A percentile compares a stretch with the other conserved stretches of the same genome.
Evolutionary conservation across 1,284 basidiomycete genomes (phyloP).

Genomic region (Laetiporus sulphureus): DNA sequence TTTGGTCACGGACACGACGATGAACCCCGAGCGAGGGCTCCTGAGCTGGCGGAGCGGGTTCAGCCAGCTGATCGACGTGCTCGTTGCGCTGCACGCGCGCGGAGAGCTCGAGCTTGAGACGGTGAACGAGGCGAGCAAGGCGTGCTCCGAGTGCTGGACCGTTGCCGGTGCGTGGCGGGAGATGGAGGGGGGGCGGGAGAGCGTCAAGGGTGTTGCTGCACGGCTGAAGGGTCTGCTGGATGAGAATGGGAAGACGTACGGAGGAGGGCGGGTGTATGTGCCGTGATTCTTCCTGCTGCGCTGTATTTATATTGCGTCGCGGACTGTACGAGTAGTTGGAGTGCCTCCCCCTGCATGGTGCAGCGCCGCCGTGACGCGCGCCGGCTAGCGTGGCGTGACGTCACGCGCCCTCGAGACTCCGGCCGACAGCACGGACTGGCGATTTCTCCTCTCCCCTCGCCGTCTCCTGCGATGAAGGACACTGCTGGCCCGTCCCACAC

Average conservation of each 20-base stretch:
- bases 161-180: conserved; percentile 61
- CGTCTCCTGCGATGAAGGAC: conserved; percentile 14
- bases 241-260: conserved; percentile 58
- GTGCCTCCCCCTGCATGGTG: too few species aligned
- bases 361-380: too few species aligned
- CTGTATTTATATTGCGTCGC: too few species aligned
- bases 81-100: conserved; percentile 57
- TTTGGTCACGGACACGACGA: conserved; percentile 65
- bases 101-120: conserved; percentile 66
- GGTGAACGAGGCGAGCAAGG: conserved; percentile 61
- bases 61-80: conserved; percentile 59
- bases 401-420: too few species aligned
- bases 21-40: conserved; percentile 49
- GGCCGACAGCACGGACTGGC: too few species aligned
- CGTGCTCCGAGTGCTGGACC: conserved; percentile 79
- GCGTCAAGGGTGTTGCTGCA: conserved; percentile 50
- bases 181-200: conserved; percentile 51
- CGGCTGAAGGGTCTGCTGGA: conserved; percentile 63
- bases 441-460: conserved; percentile 8
- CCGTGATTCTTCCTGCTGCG: conserved; percentile 26
- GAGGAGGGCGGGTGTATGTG: conserved; percentile 56
- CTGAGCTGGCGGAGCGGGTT: conserved; percentile 61
- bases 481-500: background rate
- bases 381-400: too few species aligned
- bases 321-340: too few species aligned